Evolutionary conservation across 1,139 yeast genomes (phyloP), one percentile per base, ranked within the genome.

Genomic region (Kodamaea arcana): DNA sequence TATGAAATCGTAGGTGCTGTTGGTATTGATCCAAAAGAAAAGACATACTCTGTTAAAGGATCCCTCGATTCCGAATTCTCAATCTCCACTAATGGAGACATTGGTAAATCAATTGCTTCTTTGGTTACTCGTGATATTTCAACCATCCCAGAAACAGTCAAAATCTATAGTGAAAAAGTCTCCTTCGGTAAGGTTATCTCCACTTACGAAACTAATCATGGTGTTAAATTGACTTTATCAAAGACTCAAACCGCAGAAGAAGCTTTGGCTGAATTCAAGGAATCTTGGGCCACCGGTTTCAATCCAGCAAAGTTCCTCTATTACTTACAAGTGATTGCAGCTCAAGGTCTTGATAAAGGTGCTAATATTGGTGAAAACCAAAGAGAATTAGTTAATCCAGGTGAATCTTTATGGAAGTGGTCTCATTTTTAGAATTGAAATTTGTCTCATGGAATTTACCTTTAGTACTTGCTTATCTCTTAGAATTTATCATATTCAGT

Each of bases 331-430:
- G 54, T 57, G 11, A 35, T 60, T 20, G 35, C 47, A 18, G 52
- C 63, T 24, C 62, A 53, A 34, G 74, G 75, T 25, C 17, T 25
- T 15, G 17, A 25, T 15, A 25, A 25, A 17, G 28, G 28, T 39
- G 15, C 29, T 11, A n/a, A 26, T 7, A 63, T 54, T 21, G 41
- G 44, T 2, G 37, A 45, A 9, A 58, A 60, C 43, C 72, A 75
- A 30, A 66, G 68, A 37, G 83, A 78, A 46, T 47, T 72, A 26
- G 63, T 78, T 36, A 78, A 78, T 51, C 83, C 83, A 2, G 65
- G 64, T 15, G 72, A 73, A 52, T 52, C 60, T 2, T 47, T 69
- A 32, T 78, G 79, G 73, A 69, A 68, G 46, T 78, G 83, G 82
- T 61, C 52, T 14, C 60, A 55, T 35, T 63, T 33, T 34, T 47